Percentiles rank a stretch among this genome's conserved stretches.
These are phyloP conservation scores for Marchantia polymorpha DNA, from an alignment of 225 moss, liverwort and hornwort species.

Conservation along the genomic window DNA sequence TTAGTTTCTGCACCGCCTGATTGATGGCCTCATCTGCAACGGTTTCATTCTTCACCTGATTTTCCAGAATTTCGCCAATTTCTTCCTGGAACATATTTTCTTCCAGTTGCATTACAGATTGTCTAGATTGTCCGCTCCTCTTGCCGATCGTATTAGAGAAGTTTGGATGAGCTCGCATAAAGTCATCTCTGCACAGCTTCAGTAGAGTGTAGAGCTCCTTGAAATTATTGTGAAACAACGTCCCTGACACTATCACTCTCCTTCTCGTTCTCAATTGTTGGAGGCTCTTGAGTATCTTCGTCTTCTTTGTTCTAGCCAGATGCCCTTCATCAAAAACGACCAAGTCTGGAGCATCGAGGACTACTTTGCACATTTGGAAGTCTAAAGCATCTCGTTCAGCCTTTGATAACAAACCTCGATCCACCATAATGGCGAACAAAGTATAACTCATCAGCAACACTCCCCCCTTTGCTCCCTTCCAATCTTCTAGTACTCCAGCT, in stretches of 20 bases:
- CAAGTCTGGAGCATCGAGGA: conserved; percentile 49
- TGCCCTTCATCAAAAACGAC: conserved; percentile 91
- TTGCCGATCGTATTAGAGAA: not conserved
- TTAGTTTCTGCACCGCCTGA: conserved; percentile 53
- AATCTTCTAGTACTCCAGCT: conserved; percentile 29
- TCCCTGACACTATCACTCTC: conserved; percentile 78
- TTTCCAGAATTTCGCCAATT: conserved; percentile 35
- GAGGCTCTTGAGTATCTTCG: conserved; percentile 64
- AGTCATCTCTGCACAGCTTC: conserved; percentile 72
- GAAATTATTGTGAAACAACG: conserved; percentile 88
- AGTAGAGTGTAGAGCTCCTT: conserved; percentile 78
- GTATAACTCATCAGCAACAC: conserved; percentile 73
- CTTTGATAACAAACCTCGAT: conserved; percentile 33
- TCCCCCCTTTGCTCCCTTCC: conserved; percentile 63
- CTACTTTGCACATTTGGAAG: conserved; percentile 26
- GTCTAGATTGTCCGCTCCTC: not conserved
- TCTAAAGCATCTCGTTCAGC: conserved; percentile 12
- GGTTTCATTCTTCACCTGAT: conserved; percentile 32
- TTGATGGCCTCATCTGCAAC: conserved; percentile 33
- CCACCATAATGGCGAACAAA: conserved; percentile 43
- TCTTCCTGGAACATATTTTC: conserved; percentile 36
- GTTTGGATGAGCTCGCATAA: conserved; percentile 46
- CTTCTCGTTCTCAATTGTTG: conserved; percentile 62
- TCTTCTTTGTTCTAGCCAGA: conserved; percentile 56
- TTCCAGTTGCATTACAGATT: conserved; percentile 19